phyloP scores from a whole-genome alignment of 225 moss, liverwort and hornwort genomes.

The Ulota crispa region DNA sequence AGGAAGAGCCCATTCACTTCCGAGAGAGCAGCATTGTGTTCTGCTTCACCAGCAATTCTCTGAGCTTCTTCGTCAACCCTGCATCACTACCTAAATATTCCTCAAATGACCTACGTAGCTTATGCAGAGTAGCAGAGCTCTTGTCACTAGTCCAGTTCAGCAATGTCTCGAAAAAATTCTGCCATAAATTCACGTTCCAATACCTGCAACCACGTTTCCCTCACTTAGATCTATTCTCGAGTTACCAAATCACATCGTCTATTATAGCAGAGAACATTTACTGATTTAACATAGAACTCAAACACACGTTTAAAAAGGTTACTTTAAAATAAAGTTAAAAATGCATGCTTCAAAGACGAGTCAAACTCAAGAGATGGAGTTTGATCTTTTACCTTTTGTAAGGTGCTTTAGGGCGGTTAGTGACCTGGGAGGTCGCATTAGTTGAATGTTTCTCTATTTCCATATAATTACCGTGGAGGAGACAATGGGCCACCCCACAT shows the following conservation, averaged over 20 bases:
- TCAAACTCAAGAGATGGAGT: background rate
- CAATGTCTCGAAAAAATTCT: slow-evolving; percentile 75
- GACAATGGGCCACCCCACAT: slow-evolving; percentile 87
- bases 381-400: slow-evolving; percentile 64
- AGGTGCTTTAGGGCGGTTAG: slow-evolving; percentile 68
- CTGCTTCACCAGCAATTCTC: slow-evolving; percentile 63
- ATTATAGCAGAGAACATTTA: background rate
- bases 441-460: slow-evolving; percentile 65
- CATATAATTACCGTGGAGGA: slow-evolving; percentile 92
- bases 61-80: slow-evolving; percentile 63
- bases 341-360: background rate
- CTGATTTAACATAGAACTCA: background rate
- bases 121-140: slow-evolving; percentile 33
- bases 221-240: background rate
- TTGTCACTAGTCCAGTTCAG: slow-evolving; percentile 55
- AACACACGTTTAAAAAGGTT: too few species aligned
- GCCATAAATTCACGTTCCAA: slow-evolving; percentile 85
- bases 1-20: slow-evolving; percentile 33
- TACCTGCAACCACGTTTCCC: slow-evolving; percentile 56
- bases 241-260: background rate
- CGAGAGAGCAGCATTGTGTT: slow-evolving; percentile 79
- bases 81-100: slow-evolving; percentile 55
- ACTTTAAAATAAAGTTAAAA: background rate
- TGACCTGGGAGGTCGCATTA: slow-evolving; percentile 33
- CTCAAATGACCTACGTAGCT: slow-evolving; percentile 72